A percentile compares a stretch with the other conserved stretches of the same genome.
Evolutionary conservation across 352 stramenopile genomes (phyloP).

Genomic region (Phytophthora lateralis): DNA sequence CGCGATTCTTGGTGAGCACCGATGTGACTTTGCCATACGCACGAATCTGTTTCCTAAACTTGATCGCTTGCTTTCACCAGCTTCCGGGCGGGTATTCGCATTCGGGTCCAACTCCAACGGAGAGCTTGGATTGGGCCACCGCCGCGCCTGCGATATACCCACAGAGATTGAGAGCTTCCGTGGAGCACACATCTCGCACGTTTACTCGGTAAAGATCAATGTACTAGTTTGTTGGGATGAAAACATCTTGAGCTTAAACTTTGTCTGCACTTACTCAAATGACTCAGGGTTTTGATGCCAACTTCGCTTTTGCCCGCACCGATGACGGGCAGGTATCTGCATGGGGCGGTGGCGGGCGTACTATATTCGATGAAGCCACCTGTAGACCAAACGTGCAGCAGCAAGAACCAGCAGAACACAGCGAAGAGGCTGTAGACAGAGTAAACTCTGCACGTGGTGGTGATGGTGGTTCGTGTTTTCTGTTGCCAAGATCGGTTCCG

Average conservation of each 20-base stretch:
- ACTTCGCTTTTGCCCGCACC: conserved; percentile 82
- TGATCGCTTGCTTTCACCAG: conserved; percentile 22
- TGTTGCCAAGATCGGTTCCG: conserved; percentile 51
- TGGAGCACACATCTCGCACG: conserved; percentile 42
- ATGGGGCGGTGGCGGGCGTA: conserved; percentile 83
- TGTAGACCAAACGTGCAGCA: conserved; percentile 8
- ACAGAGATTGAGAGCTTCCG: conserved; percentile 68
- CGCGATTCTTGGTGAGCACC: conserved; percentile 44
- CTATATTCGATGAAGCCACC: conserved; percentile 36
- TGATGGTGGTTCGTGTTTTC: conserved; percentile 39
- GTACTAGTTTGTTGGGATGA: background rate
- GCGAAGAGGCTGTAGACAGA: background rate
- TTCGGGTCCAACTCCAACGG: conserved; percentile 71
- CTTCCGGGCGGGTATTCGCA: conserved; percentile 65
- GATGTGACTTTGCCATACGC: background rate
- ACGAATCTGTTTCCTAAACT: background rate
- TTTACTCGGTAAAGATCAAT: conserved; percentile 48
- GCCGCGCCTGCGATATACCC: conserved; percentile 32
- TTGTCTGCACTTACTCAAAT: background rate
- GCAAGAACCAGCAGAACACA: conserved; percentile 11
- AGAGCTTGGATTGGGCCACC: conserved; percentile 66
- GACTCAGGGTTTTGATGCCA: conserved; percentile 62
- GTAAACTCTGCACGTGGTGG: background rate
- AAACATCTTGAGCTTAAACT: background rate
- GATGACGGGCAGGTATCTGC: conserved; percentile 83